phyloP scores from a whole-genome alignment of 2,329 filamentous ascomycete genomes.

The Colletotrichum lini region DNA sequence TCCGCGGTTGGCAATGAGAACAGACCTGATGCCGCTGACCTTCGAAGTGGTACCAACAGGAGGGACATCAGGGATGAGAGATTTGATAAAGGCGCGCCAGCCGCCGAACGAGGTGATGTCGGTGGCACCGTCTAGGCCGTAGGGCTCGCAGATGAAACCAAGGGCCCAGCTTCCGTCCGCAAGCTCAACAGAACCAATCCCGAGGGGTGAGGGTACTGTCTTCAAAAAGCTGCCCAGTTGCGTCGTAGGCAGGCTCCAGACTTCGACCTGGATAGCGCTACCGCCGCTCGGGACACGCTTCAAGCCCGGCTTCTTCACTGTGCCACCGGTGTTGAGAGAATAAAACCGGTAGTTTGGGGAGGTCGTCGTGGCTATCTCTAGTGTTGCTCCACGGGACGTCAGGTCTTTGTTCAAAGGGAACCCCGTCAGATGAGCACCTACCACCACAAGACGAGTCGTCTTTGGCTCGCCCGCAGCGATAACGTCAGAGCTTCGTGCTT shows the following conservation, averaged over 20 bases:
- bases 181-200: slow-evolving; percentile 54
- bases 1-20: slow-evolving; percentile 81
- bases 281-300: slow-evolving; percentile 48
- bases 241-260: slow-evolving; percentile 52
- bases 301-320: slow-evolving; percentile 51
- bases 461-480: slow-evolving; percentile 39
- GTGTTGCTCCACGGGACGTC: slow-evolving; percentile 47
- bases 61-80: neutral
- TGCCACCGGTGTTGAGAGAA: slow-evolving; percentile 44
- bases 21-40: slow-evolving; percentile 44
- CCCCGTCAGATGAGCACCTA: slow-evolving; percentile 54
- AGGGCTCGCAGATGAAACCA: slow-evolving; percentile 56
- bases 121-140: slow-evolving; percentile 48
- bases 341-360: slow-evolving; percentile 50
- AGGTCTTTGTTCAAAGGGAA: slow-evolving; percentile 54
- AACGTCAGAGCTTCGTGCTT: slow-evolving; percentile 23
- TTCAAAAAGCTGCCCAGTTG: slow-evolving; percentile 51
- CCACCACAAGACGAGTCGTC: slow-evolving; percentile 47
- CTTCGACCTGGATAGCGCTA: slow-evolving; percentile 51
- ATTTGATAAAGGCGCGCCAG: slow-evolving; percentile 49
- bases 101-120: slow-evolving; percentile 52
- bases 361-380: slow-evolving; percentile 48
- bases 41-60: neutral
- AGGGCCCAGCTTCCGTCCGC: slow-evolving; percentile 51
- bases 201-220: slow-evolving; percentile 52